Evolutionary conservation across 1,284 basidiomycete genomes (phyloP), one percentile per base, ranked within the genome.

Genomic region (Leccinum pallidistipes): DNA sequence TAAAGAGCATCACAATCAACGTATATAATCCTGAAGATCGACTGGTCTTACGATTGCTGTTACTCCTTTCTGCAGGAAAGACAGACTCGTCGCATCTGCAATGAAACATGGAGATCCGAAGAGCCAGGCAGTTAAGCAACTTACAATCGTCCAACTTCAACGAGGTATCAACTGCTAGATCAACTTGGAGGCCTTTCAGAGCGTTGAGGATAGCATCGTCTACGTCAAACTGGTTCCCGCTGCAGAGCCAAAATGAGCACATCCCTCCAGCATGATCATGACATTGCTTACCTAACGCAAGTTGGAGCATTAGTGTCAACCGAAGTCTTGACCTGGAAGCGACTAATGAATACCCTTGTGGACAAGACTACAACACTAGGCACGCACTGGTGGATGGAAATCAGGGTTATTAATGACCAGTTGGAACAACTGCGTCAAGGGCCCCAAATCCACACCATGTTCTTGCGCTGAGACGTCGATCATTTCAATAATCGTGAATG

Each of bases 191-290:
- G 59, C 83, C 83, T 56, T 83, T 80, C 56, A 92, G 72, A 3
- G 86, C 78, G n/a, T 81, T 78, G 56, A 92, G 76, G 61, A 92
- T 86, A 31, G 88, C 86, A 18, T 78, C 81, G 24, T 80, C 72
- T 21, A 85, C 80, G 67, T 87, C 81, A 61, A 87, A 86, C 69
- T 90, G 87, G 8, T 82, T 77, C 21, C 87, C 86, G 68, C 87
- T 88, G 32, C 29, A 61, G 34, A 57, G 21, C 62, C 47, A 67
- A 55, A 21, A 52, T 64, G 60, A 58, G 63, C 56, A 62, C 61
- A 61, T 14, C 29, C n/a, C 21, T 31, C 27, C 14, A 43, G 9
- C n/a, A 51, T 51, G 21, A 3, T 11, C 56, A 62, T 65, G 21
- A 9, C 5, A 11, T 21, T 52, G 47, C 67, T 50, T 67, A 81